phyloP scores from a whole-genome alignment of 129 eudicot genomes.

The Saussurea involucrata region DNA sequence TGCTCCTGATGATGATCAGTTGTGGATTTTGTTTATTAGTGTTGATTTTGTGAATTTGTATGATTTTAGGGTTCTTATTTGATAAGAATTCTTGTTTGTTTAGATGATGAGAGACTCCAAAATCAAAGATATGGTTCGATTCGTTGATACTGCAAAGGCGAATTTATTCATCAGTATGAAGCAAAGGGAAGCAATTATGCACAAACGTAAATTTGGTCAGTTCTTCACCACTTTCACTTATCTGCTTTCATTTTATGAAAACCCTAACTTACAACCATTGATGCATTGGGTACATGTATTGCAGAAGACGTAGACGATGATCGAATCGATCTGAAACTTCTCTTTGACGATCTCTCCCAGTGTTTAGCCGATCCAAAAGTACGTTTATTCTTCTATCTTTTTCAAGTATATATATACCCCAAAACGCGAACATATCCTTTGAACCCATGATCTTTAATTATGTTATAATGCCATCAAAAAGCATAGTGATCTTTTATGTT shows the following conservation, averaged over 20 bases:
- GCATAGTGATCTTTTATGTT: conserved; percentile 12
- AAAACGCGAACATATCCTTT: background rate
- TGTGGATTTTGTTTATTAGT: too few species aligned
- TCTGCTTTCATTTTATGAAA: background rate
- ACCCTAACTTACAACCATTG: background rate
- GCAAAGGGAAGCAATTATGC: conserved; percentile 38
- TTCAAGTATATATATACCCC: background rate
- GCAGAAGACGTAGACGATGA: conserved; percentile 57
- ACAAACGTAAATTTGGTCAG: conserved; percentile 52
- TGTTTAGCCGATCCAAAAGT: conserved; percentile 42
- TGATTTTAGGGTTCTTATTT: conserved; percentile 22
- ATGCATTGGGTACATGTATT: conserved; percentile 9
- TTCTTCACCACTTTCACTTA: background rate
- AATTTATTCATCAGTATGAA: conserved; percentile 50
- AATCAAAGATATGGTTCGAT: conserved; percentile 32
- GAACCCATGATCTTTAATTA: too few species aligned
- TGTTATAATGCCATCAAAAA: too few species aligned
- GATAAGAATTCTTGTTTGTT: background rate
- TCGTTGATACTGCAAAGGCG: conserved; percentile 44
- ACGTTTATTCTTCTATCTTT: conserved; percentile 5
- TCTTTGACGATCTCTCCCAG: conserved; percentile 46
- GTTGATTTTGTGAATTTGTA: background rate
- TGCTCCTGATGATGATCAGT: background rate
- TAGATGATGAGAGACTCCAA: conserved; percentile 48
- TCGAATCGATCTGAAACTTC: conserved; percentile 49